Conservation (phyloP, 495 filamentous ascomycete species). For the Annulohypoxylon bovei region DNA sequence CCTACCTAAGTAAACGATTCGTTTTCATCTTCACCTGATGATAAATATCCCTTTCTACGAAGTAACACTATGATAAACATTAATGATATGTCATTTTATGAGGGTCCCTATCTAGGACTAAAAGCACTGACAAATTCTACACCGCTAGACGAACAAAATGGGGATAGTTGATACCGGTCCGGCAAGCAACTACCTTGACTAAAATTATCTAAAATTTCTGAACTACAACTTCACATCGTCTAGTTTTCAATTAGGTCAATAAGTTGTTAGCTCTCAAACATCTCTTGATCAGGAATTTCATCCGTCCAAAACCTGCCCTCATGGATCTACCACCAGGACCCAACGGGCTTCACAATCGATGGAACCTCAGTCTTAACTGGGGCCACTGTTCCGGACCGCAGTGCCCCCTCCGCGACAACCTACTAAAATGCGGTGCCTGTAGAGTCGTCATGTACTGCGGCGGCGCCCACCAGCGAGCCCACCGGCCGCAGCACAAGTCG, state of each 20-base stretch:
- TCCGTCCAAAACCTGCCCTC: background rate
- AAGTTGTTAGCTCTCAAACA: background rate
- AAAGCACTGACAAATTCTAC: background rate
- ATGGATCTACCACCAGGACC: constrained; percentile 3
- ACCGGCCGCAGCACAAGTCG: constrained; percentile 54
- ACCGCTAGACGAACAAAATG: too few species aligned
- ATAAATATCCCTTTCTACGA: too few species aligned
- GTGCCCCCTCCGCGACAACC: background rate
- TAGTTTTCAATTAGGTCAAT: background rate
- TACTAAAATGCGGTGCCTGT: constrained; percentile 54
- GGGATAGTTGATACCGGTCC: too few species aligned
- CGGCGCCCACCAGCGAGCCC: constrained; percentile 52
- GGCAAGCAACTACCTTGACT: background rate
- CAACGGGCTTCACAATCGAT: background rate
- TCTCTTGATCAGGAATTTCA: background rate
- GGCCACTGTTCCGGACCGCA: background rate
- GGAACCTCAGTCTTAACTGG: constrained; percentile 5
- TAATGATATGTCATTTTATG: too few species aligned
- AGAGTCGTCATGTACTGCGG: constrained; percentile 59
- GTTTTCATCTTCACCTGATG: too few species aligned
- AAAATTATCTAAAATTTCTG: background rate
- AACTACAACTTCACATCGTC: background rate
- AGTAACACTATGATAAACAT: too few species aligned
- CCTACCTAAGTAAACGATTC: too few species aligned
- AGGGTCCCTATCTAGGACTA: background rate